Conservation (phyloP, 495 filamentous ascomycete species). For the Aspergillus funiculosus region DNA sequence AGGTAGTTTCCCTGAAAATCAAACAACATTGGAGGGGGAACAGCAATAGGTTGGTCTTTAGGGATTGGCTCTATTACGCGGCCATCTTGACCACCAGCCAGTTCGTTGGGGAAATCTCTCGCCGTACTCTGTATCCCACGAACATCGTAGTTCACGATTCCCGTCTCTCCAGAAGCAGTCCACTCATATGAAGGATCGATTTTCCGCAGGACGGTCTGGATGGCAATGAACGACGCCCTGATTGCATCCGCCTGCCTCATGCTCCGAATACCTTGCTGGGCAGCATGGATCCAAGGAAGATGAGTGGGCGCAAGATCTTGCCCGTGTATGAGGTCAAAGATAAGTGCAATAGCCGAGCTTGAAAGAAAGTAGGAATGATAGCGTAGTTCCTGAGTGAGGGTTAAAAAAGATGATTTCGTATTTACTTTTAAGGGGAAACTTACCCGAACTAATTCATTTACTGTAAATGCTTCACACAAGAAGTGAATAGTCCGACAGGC, state of each 20-base stretch:
- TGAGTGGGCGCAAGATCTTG: slow-evolving; percentile 28
- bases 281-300: slow-evolving; percentile 38
- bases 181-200: slow-evolving; percentile 35
- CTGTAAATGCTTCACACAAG: slow-evolving; percentile 29
- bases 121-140: no score
- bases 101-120: no score
- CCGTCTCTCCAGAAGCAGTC: slow-evolving; percentile 4
- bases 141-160: not conserved
- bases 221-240: slow-evolving; percentile 26
- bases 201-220: slow-evolving; percentile 32
- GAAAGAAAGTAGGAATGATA: slow-evolving; percentile 40
- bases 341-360: slow-evolving; percentile 34
- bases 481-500: slow-evolving; percentile 36
- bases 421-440: not conserved
- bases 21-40: slow-evolving; percentile 12
- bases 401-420: not conserved
- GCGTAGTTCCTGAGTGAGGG: slow-evolving; percentile 29
- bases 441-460: slow-evolving; percentile 37
- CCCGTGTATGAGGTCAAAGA: slow-evolving; percentile 39
- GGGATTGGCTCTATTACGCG: no score
- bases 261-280: slow-evolving; percentile 27
- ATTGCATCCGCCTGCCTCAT: slow-evolving; percentile 32
- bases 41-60: no score
- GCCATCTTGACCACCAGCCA: not conserved
- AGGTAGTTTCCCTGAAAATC: slow-evolving; percentile 24